Base-by-base conservation (phyloP, 345 rosid genomes). In the Eucalyptus polybractea region DNA sequence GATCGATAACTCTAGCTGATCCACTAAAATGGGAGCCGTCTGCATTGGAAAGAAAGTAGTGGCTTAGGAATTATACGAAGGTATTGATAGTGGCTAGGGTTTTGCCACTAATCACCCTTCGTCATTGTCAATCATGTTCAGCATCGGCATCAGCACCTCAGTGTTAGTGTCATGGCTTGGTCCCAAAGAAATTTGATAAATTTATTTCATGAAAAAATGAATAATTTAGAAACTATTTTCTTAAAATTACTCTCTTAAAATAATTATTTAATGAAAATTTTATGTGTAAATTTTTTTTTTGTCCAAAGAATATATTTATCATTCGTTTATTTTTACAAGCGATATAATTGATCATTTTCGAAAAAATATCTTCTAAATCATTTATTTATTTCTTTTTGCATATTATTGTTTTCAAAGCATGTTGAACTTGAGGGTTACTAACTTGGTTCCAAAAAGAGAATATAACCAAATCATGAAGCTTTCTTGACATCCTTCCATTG, bases 281-380 rank as follows among this genome's bases (percentile, higher is more conserved):
- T 56, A 56, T 56, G 13, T 56, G 2, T 24, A 56, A 4, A 5
- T 42, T 42, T 42, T 0, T 24, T 22, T 56, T 56, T 56, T 10
- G 1, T 56, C 62, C 4, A 9, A 9, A 21, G 29, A 56, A 56
- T 8, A 22, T 56, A 56, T 9, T 24, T 24, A 22, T 56, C 0
- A 22, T 56, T 24, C 62, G 8, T 24, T 56, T 1, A 53, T 56
- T 56, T 56, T 56, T 4, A 56, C 6, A 4, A 56, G 29, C 6
- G 2, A 56, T 9, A 56, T 22, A 56, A 56, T 0, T 56, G 13
- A 0, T 56, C 0, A 24, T 24, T 56, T 56, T 24, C 27, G 0
- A 0, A 33, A 33, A 53, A 53, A 53, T 7, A 53, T 53, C 10
- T 19, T 19, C 4, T 53, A 53, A 53, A 53, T 19, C 2, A 53